These are phyloP conservation scores for Emmonsiellopsis sp. DNA, from an alignment of 2,329 filamentous ascomycete genomes.

Conservation along the genomic window DNA sequence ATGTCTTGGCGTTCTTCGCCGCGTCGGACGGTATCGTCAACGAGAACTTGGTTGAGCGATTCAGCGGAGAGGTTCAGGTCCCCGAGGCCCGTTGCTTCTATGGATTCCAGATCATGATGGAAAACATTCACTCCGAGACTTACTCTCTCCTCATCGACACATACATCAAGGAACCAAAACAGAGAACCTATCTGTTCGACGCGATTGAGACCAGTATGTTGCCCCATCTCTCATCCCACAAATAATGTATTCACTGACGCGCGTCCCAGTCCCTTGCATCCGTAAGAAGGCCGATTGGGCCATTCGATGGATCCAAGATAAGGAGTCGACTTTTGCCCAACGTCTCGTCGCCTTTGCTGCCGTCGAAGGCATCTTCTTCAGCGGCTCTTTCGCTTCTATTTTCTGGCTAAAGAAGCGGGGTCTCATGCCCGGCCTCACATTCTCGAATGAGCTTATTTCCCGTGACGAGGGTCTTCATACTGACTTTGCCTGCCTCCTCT, in stretches of 20 bases:
- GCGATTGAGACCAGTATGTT: constrained; percentile 89
- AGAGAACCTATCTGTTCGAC: constrained; percentile 92
- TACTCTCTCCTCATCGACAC: constrained; percentile 99
- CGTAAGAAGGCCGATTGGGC: constrained; percentile 99
- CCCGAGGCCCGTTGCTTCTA: constrained; percentile 99
- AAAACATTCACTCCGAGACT: constrained; percentile 99
- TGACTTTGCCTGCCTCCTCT: constrained; percentile 94
- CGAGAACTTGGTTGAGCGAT: constrained; percentile 96
- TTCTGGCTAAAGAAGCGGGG: constrained; percentile 99
- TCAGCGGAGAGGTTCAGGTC: constrained; percentile 93
- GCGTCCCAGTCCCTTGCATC: constrained; percentile 71
- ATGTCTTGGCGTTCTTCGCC: constrained; percentile 97
- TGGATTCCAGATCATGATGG: constrained; percentile 99
- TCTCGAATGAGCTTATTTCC: constrained; percentile 99
- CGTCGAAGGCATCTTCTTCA: constrained; percentile 99
- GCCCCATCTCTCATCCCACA: neutral
- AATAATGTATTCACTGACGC: constrained; percentile 17
- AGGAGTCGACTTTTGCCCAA: constrained; percentile 87
- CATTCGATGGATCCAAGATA: constrained; percentile 86
- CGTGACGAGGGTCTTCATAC: constrained; percentile 99
- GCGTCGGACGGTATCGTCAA: constrained; percentile 99
- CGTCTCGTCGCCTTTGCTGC: constrained; percentile 94
- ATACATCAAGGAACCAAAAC: constrained; percentile 95
- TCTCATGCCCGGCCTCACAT: constrained; percentile 95
- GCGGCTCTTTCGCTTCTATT: constrained; percentile 94